Evolutionary conservation across 2,329 filamentous ascomycete species (phyloP), one percentile per base, ranked within the genome.

Genomic region (Aspergillus hiratsukae): DNA sequence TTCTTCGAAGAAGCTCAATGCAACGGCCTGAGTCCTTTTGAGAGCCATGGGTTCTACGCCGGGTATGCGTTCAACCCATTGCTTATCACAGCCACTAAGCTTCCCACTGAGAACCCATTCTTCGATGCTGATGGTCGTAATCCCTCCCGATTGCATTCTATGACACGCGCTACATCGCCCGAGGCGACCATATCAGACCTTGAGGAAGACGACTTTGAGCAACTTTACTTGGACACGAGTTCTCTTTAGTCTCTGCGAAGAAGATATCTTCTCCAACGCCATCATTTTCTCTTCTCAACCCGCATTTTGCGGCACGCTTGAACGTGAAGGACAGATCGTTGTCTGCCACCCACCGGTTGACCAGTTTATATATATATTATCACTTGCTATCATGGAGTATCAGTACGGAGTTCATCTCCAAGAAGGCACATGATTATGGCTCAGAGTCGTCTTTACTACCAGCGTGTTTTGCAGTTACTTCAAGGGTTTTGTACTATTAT

Each of bases 121-220:
- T 69, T 66, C 48, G 55, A 58, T n/a, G 49, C 53, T 10, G 60
- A 61, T 19, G 45, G 51, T 9, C 57, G 57, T 23, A 50, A 62
- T 19, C 43, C 27, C 6, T 53, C 58, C 49, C 58, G 60, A 46
- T 52, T 58, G 19, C 64, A 66, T 50, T 55, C 63, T 40, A 45
- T 52, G 5, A 51, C 58, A 14, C 61, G 61, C n/a, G 53, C 52
- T n/a, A 48, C 54, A 25, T 74, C 72, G 5, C 67, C 72, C 0
- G 68, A 74, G 29, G 69, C 63, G 19, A 74, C 72, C 3, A 63
- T 75, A 40, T 68, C 71, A 6, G 71, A 75, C 10, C 55, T 68
- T 8, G 71, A 69, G 35, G 63, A 69, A 37, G 66, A 70, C 28
- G 70, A 74, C 21, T 65, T 73, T 60, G 61, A 65, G 25, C 61